Evolutionary conservation across 805 yeast species (phyloP).

Genomic region (Kregervanrija pseudodelftensis): DNA sequence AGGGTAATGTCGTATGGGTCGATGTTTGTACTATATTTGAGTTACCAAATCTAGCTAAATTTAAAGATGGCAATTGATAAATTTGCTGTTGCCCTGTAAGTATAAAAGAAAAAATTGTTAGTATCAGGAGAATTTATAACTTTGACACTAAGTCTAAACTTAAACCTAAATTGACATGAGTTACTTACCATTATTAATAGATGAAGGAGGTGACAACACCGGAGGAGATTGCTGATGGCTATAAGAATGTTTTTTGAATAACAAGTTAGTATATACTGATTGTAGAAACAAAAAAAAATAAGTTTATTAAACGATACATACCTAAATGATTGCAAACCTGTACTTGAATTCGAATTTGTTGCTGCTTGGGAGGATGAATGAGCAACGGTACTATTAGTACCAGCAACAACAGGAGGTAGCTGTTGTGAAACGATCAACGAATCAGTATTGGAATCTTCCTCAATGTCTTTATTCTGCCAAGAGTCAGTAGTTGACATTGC

Average conservation of each 20-base stretch:
- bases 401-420: no score
- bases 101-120: conserved; percentile 4
- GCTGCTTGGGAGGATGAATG: neutral
- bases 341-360: neutral
- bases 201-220: conserved; percentile 10
- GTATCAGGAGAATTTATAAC: neutral
- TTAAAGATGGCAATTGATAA: conserved; percentile 44
- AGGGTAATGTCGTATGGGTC: conserved; percentile 6
- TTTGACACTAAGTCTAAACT: neutral
- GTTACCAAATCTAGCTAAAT: conserved; percentile 35
- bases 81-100: conserved; percentile 35
- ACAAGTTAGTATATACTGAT: no score
- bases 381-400: no score
- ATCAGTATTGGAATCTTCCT: no score
- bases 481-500: no score
- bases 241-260: no score
- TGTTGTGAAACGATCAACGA: no score
- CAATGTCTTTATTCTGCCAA: no score
- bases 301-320: no score
- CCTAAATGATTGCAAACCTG: neutral
- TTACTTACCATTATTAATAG: conserved; percentile 11
- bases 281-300: no score
- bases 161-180: neutral
- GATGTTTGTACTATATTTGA: conserved; percentile 3
- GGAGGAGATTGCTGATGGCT: conserved; percentile 6